A percentile compares a stretch with the other conserved stretches of the same genome.
Conservation (phyloP, 2,329 filamentous ascomycete genomes). For the Aspergillus sergii region DNA sequence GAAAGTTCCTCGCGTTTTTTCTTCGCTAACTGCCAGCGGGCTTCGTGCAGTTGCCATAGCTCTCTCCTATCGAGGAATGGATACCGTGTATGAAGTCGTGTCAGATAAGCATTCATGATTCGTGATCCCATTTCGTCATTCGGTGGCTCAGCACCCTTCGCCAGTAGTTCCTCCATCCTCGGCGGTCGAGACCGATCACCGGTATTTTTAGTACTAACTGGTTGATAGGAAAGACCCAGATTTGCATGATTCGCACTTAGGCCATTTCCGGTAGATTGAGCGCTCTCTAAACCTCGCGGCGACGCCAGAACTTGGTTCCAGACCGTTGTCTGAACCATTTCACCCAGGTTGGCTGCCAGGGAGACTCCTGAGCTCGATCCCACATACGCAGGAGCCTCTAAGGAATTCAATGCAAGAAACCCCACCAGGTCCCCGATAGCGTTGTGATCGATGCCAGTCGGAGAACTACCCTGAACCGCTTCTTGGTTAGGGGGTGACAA, state of each 20-base stretch:
- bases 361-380: constrained; percentile 54
- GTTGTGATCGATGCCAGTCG: constrained; percentile 35
- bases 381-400: constrained; percentile 53
- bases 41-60: constrained; percentile 48
- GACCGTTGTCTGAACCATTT: constrained; percentile 58
- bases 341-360: constrained; percentile 53
- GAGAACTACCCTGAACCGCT: constrained; percentile 18
- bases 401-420: constrained; percentile 49
- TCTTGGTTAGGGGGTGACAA: constrained; percentile 27
- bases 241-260: constrained; percentile 5
- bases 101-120: constrained; percentile 51
- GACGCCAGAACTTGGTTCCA: constrained; percentile 54
- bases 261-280: constrained; percentile 20
- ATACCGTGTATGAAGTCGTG: constrained; percentile 52
- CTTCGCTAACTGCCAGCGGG: constrained; percentile 42
- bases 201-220: constrained; percentile 14
- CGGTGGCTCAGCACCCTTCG: constrained; percentile 49
- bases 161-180: constrained; percentile 46
- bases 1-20: constrained; percentile 39
- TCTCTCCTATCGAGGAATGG: constrained; percentile 53
- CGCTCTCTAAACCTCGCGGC: constrained; percentile 21
- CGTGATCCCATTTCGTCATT: constrained; percentile 49
- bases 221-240: constrained; percentile 20
- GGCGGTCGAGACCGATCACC: constrained; percentile 32
- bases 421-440: constrained; percentile 51